These are phyloP conservation scores for Bauhinia variegata DNA, from an alignment of 306 rosid species.

Conservation along the genomic window DNA sequence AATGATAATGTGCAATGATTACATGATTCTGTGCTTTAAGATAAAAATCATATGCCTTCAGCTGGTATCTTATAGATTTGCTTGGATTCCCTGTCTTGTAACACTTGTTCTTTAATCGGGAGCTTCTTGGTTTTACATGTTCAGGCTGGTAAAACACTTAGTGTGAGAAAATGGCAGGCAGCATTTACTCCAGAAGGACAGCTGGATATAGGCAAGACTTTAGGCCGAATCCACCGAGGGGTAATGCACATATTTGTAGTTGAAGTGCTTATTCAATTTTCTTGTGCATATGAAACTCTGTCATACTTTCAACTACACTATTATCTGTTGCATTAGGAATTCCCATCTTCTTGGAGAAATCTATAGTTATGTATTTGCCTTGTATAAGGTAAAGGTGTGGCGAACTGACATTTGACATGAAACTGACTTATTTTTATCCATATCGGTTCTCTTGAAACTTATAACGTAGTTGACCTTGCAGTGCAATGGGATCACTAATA, in stretches of 20 bases:
- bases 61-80: slow-evolving; percentile 4
- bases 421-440: not conserved
- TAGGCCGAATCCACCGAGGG: slow-evolving; percentile 86
- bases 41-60: slow-evolving; percentile 9
- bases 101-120: slow-evolving; percentile 13
- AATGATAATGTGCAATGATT: slow-evolving; percentile 20
- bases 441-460: not conserved
- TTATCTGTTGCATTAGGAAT: slow-evolving; percentile 13
- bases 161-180: slow-evolving; percentile 90
- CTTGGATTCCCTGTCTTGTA: slow-evolving; percentile 17
- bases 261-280: slow-evolving; percentile 34
- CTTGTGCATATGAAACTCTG: slow-evolving; percentile 27
- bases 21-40: slow-evolving; percentile 2
- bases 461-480: slow-evolving; percentile 7
- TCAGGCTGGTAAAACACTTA: slow-evolving; percentile 93
- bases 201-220: slow-evolving; percentile 84
- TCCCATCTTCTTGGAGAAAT: slow-evolving; percentile 27
- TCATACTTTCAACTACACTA: slow-evolving; percentile 8
- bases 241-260: slow-evolving; percentile 54
- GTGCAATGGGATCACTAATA: not conserved
- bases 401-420: slow-evolving; percentile 17
- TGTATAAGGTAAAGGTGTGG: slow-evolving; percentile 7
- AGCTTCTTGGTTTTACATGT: slow-evolving; percentile 29
- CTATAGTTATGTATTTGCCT: slow-evolving; percentile 6
- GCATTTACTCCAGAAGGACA: slow-evolving; percentile 83